Evolutionary conservation across 2,329 filamentous ascomycete species (phyloP), one percentile per base, ranked within the genome.

Genomic region (Ascochyta koolunga): DNA sequence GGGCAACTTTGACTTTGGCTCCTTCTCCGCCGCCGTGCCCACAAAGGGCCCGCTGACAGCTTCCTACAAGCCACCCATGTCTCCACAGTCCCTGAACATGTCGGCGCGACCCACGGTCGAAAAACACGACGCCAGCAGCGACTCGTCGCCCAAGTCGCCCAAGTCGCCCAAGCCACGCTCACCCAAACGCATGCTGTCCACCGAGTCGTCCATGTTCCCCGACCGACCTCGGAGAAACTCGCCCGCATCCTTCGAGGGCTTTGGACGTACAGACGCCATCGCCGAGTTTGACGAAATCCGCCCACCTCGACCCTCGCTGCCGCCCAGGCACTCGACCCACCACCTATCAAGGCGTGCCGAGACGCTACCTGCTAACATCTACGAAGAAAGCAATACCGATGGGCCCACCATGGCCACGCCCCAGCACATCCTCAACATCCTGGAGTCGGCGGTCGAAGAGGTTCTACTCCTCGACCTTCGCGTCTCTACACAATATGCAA

Each of bases 391-490:
- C 7, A 64, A 62, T 36, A 66, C 68, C 8, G 64, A 69, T 62
- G 68, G 71, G 3, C 74, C 77, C 4, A 59, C 71, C 4, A 71
- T 83, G 67, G 76, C 77, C 9, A 79, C 80, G 4, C 74, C 80
- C 5, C 78, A 82, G 59, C 76, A 80, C 58, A 66, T 82, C 13
- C 69, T 80, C 52, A 81, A 79, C 54, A 71, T 83, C 4, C 65
- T 83, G 6, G 73, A 78, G 37, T 78, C 79, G 29, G 69, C 74
- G 9, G 53, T 73, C n/a, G 77, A 83, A 35, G 75, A 83, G 40
- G 75, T 90, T 0, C 78, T 99, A 27, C 71, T 98, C 1, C 78
- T 99, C 4, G 95, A 99, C 71, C 83, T 98, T 19, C 86, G 95
- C 33, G 92, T 96, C 0, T 90, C 88, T 24, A 91, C 92, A 18